Evolutionary conservation across 768 basidiomycete species (phyloP).

Genomic region (Mrakia blollopis): DNA sequence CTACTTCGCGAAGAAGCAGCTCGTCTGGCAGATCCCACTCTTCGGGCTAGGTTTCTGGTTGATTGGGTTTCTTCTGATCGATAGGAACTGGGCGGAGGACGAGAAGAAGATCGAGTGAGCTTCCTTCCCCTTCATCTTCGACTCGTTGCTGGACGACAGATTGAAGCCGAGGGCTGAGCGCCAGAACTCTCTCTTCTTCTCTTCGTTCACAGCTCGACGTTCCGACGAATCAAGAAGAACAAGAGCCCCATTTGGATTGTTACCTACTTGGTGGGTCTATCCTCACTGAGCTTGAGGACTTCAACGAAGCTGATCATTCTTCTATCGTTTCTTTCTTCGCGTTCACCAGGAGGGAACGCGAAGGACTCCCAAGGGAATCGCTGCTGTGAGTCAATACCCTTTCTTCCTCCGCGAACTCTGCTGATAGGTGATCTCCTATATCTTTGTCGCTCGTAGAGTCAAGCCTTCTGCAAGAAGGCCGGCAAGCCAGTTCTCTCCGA

Average conservation of each 20-base stretch:
- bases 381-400: neutral
- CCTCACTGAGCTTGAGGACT: neutral
- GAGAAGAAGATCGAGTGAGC: conserved; percentile 21
- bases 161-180: neutral
- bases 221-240: conserved; percentile 3
- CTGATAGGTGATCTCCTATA: too few relatives aligned
- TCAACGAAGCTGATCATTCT: neutral
- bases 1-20: conserved; percentile 23
- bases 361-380: neutral
- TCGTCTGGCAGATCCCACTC: conserved; percentile 22
- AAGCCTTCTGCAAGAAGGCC: conserved; percentile 10
- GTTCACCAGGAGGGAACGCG: conserved; percentile 6
- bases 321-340: neutral
- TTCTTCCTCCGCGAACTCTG: neutral
- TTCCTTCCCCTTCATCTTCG: neutral
- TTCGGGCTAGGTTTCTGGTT: conserved; percentile 7
- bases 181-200: neutral
- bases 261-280: conserved; percentile 5
- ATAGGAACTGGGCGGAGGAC: conserved; percentile 21
- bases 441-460: neutral
- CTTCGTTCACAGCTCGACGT: neutral
- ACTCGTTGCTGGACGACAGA: neutral
- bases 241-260: conserved; percentile 16
- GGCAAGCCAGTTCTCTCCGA: conserved; percentile 14
- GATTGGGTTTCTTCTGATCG: conserved; percentile 17